These are phyloP conservation scores for Colletotrichum eremochloae DNA, from an alignment of 2,329 filamentous ascomycete species.

Conservation along the genomic window DNA sequence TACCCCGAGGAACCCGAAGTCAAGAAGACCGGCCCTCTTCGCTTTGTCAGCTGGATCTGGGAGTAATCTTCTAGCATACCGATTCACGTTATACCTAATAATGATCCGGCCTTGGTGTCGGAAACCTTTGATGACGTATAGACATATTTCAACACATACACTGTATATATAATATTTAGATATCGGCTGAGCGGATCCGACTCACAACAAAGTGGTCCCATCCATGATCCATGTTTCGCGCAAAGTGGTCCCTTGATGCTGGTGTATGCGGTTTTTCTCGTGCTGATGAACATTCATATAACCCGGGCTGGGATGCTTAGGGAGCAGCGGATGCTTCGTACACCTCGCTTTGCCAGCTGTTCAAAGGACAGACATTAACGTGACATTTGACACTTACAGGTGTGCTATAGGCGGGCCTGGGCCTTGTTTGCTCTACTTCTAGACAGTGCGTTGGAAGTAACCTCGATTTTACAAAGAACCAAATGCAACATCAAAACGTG, in stretches of 20 bases:
- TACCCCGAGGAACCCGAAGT: conserved; percentile 49
- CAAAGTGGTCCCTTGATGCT: not conserved
- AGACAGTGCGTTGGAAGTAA: not conserved
- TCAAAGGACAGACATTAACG: not conserved
- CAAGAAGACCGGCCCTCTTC: conserved; percentile 48
- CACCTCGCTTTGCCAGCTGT: not conserved
- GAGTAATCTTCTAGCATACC: conserved; percentile 43
- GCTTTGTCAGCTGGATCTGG: conserved; percentile 54
- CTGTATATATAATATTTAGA: conserved; percentile 6
- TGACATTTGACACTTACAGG: not conserved
- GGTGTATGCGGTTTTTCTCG: not conserved
- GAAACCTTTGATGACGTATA: not conserved
- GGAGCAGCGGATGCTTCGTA: not conserved
- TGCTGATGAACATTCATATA: not conserved
- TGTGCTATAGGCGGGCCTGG: not conserved
- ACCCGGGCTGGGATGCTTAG: not conserved
- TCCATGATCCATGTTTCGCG: not conserved
- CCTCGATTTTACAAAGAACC: not conserved
- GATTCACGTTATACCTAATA: not conserved
- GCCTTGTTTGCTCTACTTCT: not conserved
- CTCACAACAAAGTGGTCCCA: not conserved
- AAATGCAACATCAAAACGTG: not conserved
- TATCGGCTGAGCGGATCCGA: not conserved
- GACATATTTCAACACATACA: conserved; percentile 27
- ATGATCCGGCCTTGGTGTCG: not conserved